A percentile compares a stretch with the other conserved stretches of the same genome.
Evolutionary conservation across 345 rosid genomes (phyloP).

Genomic region (Sonneratia caseolaris): DNA sequence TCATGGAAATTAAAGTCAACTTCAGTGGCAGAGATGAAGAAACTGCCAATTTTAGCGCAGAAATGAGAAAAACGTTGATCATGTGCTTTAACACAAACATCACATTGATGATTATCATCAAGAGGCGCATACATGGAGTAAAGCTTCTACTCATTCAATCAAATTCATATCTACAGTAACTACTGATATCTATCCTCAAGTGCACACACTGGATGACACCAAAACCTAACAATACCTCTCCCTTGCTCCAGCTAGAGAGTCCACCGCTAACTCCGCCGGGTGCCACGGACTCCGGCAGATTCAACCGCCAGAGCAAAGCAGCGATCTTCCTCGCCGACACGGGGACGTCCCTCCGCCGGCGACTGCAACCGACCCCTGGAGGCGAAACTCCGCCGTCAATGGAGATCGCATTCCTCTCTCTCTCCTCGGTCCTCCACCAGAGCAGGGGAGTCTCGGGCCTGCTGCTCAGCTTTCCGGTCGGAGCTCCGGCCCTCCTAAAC

Average conservation of each 20-base stretch:
- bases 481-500: slow-evolving; percentile 33
- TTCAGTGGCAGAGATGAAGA: background rate
- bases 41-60: background rate
- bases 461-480: slow-evolving; percentile 47
- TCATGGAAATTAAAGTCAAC: background rate
- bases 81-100: background rate
- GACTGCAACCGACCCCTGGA: slow-evolving; percentile 25
- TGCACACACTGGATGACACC: slow-evolving; percentile 6
- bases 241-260: slow-evolving; percentile 26
- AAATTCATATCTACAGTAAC: background rate
- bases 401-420: slow-evolving; percentile 15
- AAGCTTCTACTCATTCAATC: background rate
- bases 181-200: background rate
- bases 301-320: slow-evolving; percentile 83
- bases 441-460: slow-evolving; percentile 76
- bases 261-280: slow-evolving; percentile 14
- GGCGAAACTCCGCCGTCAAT: slow-evolving; percentile 22
- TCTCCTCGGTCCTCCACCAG: slow-evolving; percentile 68
- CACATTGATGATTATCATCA: background rate
- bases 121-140: background rate
- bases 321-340: slow-evolving; percentile 89
- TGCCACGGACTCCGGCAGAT: slow-evolving; percentile 31
- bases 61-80: background rate
- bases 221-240: slow-evolving; percentile 40
- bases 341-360: slow-evolving; percentile 15